phyloP scores from a whole-genome alignment of 768 basidiomycete genomes.

The Amanita rubescens region DNA sequence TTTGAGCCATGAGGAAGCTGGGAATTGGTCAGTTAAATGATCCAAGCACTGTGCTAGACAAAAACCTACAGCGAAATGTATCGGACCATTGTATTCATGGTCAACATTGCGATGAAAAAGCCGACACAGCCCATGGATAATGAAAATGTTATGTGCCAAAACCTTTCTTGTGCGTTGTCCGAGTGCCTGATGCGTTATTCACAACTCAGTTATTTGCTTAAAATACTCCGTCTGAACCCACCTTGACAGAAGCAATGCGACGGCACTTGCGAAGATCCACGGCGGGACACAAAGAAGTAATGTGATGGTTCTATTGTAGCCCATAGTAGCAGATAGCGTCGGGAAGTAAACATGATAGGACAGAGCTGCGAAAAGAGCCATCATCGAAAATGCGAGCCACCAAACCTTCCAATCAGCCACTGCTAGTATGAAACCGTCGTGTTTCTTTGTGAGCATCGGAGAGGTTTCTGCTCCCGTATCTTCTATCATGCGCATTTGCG shows the following conservation, averaged over 20 bases:
- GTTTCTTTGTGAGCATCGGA: constrained; percentile 13
- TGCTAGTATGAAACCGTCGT: constrained; percentile 47
- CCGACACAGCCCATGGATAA: constrained; percentile 57
- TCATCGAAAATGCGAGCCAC: constrained; percentile 36
- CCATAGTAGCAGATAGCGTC: constrained; percentile 62
- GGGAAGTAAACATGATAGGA: constrained; percentile 72
- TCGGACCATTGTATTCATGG: constrained; percentile 52
- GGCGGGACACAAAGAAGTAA: constrained; percentile 52
- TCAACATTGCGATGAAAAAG: constrained; percentile 57
- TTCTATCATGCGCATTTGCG: constrained; percentile 53
- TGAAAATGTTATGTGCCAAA: constrained; percentile 52
- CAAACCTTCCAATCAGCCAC: constrained; percentile 69
- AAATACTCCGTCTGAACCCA: constrained; percentile 15
- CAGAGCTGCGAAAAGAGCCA: constrained; percentile 43
- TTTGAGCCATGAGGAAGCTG: constrained; percentile 74
- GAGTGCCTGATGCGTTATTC: constrained; percentile 46
- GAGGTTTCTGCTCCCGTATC: constrained; percentile 28
- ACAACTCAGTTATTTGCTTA: not conserved
- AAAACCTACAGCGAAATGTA: constrained; percentile 56
- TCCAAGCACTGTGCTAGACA: not conserved
- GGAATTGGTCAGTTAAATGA: not conserved
- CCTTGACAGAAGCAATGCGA: constrained; percentile 48
- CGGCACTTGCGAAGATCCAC: constrained; percentile 54
- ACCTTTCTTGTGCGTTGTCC: constrained; percentile 64
- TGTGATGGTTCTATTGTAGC: constrained; percentile 55